Evolutionary conservation across 345 rosid species (phyloP).

Genomic region (Noccaea bulbosa): DNA sequence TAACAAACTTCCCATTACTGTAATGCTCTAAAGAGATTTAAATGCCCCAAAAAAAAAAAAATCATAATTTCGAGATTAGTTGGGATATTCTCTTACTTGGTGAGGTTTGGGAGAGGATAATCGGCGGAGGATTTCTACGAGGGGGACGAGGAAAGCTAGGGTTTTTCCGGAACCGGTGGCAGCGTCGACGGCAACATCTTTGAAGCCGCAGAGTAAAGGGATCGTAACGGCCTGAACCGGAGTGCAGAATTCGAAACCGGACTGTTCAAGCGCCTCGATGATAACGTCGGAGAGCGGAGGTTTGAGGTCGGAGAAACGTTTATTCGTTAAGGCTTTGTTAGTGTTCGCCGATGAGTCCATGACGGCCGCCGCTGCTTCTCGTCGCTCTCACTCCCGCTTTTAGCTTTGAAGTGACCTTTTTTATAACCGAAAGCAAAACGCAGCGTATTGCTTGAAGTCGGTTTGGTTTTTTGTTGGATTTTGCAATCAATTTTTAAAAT

Average conservation of each 20-base stretch:
- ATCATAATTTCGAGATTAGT: not conserved
- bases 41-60: not conserved
- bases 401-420: not conserved
- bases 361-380: constrained; percentile 37
- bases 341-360: constrained; percentile 45
- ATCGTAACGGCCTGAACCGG: constrained; percentile 93
- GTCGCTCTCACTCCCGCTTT: constrained; percentile 19
- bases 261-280: constrained; percentile 54
- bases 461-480: constrained; percentile 29
- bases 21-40: not conserved
- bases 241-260: constrained; percentile 81
- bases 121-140: constrained; percentile 69
- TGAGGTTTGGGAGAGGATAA: constrained; percentile 67
- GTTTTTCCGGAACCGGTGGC: constrained; percentile 92
- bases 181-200: constrained; percentile 95
- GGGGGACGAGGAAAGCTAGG: constrained; percentile 73
- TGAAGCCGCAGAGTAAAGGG: constrained; percentile 78
- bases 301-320: constrained; percentile 81
- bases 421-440: constrained; percentile 4
- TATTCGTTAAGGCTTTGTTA: constrained; percentile 71
- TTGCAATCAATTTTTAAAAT: not conserved
- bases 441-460: constrained; percentile 6
- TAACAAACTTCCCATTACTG: not conserved
- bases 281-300: constrained; percentile 69
- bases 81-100: constrained; percentile 39